A percentile compares a stretch with the other conserved stretches of the same genome.
Evolutionary conservation across 108 stramenopile genomes (phyloP).

Genomic region (Cyclotella choctawhatcheeana): DNA sequence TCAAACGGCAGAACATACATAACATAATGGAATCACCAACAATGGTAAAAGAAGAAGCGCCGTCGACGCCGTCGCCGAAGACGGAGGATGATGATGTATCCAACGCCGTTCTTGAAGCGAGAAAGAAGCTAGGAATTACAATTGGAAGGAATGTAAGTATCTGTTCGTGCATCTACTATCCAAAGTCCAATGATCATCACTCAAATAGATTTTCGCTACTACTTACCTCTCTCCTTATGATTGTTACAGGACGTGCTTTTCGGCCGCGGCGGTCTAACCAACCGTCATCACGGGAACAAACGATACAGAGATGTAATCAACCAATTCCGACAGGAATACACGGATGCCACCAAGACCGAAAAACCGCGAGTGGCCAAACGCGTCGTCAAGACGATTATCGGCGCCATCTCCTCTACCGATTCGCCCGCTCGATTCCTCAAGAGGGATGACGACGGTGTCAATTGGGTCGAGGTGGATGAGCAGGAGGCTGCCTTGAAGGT

Average conservation of each 20-base stretch:
- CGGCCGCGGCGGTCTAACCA: slow-evolving; percentile 81
- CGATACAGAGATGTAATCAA: slow-evolving; percentile 81
- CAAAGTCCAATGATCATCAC: background rate
- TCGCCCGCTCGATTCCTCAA: slow-evolving; percentile 72
- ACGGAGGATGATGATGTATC: too few species aligned
- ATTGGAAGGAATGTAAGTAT: background rate
- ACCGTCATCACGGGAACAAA: slow-evolving; percentile 77
- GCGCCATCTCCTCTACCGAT: slow-evolving; percentile 21
- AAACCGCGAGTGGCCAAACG: slow-evolving; percentile 81
- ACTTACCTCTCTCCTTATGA: background rate
- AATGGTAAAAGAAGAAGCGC: too few species aligned
- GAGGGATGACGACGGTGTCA: slow-evolving; percentile 61
- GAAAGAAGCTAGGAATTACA: too few species aligned
- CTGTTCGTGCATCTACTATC: too few species aligned
- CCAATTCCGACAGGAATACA: slow-evolving; percentile 75
- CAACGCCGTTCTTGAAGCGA: too few species aligned
- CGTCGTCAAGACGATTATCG: slow-evolving; percentile 58
- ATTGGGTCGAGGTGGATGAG: slow-evolving; percentile 81
- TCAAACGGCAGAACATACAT: too few species aligned
- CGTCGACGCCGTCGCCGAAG: too few species aligned
- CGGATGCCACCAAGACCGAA: slow-evolving; percentile 69
- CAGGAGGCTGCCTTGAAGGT: slow-evolving; percentile 55
- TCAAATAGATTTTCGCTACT: background rate
- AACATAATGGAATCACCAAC: too few species aligned
- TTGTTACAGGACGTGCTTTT: slow-evolving; percentile 56